phyloP scores from a whole-genome alignment of 2,329 filamentous ascomycete species.

The Ciborinia camelliae region DNA sequence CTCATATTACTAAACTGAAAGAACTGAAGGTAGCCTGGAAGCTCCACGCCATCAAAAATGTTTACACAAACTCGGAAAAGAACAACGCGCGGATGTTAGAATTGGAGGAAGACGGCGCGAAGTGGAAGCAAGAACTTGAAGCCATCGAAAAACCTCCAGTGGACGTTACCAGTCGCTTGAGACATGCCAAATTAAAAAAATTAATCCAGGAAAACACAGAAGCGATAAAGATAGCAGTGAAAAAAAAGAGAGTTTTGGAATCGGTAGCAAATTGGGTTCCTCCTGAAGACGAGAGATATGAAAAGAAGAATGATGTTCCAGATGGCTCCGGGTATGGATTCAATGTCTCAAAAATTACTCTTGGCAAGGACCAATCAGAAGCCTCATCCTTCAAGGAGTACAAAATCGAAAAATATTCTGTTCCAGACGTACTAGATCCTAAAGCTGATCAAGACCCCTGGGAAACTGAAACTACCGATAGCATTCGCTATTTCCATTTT shows the following conservation, averaged over 20 bases:
- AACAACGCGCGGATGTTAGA: no score
- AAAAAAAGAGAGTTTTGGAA: neutral
- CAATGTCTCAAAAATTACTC: slow-evolving; percentile 16
- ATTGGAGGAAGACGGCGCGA: neutral
- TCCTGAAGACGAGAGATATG: neutral
- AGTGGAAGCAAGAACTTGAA: neutral
- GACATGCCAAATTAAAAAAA: no score
- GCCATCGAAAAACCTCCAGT: no score
- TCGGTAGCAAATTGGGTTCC: neutral
- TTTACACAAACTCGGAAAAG: no score
- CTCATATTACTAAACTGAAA: neutral
- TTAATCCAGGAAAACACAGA: no score
- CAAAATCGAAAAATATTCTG: slow-evolving; percentile 2
- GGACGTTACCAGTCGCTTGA: no score
- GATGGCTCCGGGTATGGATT: slow-evolving; percentile 14
- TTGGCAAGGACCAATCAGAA: neutral
- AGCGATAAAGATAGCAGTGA: no score
- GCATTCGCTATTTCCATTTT: slow-evolving; percentile 28
- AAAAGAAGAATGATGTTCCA: neutral
- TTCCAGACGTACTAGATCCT: neutral
- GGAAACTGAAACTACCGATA: slow-evolving; percentile 4
- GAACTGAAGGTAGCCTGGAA: neutral
- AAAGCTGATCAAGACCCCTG: neutral
- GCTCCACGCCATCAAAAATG: no score
- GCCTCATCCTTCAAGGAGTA: neutral